Evolutionary conservation across 805 yeast species (phyloP).

Genomic region (Schizosaccharomyces japonicus): DNA sequence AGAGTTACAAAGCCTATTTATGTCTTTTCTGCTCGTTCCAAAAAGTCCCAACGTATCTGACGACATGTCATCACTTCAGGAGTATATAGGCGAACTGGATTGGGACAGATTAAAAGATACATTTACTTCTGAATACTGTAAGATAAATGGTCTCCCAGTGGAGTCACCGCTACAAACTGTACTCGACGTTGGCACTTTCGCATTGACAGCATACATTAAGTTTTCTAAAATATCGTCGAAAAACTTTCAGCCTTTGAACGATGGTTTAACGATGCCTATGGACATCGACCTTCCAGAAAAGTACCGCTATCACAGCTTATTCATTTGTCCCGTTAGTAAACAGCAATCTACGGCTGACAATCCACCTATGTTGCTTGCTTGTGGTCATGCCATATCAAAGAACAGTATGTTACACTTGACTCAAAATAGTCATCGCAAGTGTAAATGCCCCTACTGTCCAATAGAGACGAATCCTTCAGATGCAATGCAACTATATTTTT

Average conservation of each 20-base stretch:
- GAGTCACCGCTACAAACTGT: constrained; percentile 31
- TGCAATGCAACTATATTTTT: neutral
- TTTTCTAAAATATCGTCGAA: constrained; percentile 21
- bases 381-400: constrained; percentile 39
- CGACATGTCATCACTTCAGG: neutral
- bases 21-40: constrained; percentile 17
- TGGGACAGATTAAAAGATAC: constrained; percentile 16
- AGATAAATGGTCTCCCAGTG: constrained; percentile 24
- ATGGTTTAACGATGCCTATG: constrained; percentile 36
- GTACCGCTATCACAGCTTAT: constrained; percentile 37
- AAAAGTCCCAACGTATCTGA: constrained; percentile 9
- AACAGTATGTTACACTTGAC: constrained; percentile 28
- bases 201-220: constrained; percentile 31
- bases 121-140: constrained; percentile 29
- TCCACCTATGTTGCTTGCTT: constrained; percentile 40
- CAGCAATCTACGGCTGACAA: constrained; percentile 37
- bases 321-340: constrained; percentile 48
- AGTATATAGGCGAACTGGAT: neutral
- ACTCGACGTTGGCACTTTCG: constrained; percentile 27
- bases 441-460: constrained; percentile 59
- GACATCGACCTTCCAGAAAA: constrained; percentile 31
- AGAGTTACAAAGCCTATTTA: constrained; percentile 23
- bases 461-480: constrained; percentile 18
- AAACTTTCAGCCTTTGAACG: constrained; percentile 29
- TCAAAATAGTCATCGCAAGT: constrained; percentile 20